phyloP scores from a whole-genome alignment of 805 yeast species.

The Hanseniaspora thailandica region DNA sequence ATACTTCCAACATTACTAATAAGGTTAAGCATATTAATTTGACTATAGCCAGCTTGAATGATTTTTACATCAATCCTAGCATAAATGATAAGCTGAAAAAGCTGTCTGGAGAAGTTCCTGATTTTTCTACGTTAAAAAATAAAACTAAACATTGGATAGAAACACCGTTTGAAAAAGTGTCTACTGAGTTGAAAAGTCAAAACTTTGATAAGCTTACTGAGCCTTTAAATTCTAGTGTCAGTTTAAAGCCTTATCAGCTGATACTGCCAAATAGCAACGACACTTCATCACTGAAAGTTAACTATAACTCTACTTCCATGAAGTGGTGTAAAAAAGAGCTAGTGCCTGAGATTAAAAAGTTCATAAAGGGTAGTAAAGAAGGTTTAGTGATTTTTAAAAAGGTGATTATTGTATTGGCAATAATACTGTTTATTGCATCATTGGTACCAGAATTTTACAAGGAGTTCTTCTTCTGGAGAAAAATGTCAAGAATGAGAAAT shows the following conservation, averaged over 20 bases:
- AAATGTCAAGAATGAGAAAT: constrained; percentile 30
- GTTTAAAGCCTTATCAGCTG: background rate
- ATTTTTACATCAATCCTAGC: constrained; percentile 53
- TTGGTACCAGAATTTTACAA: constrained; percentile 35
- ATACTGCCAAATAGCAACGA: background rate
- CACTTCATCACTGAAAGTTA: background rate
- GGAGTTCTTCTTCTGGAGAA: constrained; percentile 41
- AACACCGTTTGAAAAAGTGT: constrained; percentile 46
- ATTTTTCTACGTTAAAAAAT: constrained; percentile 52
- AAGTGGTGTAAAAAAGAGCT: constrained; percentile 32
- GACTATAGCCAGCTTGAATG: constrained; percentile 43
- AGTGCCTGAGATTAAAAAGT: constrained; percentile 29
- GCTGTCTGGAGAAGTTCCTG: constrained; percentile 46
- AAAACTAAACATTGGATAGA: constrained; percentile 44
- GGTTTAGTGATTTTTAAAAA: constrained; percentile 31
- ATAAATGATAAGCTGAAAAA: constrained; percentile 47
- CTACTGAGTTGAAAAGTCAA: constrained; percentile 29
- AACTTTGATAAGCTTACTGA: constrained; percentile 21
- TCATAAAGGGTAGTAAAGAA: constrained; percentile 28
- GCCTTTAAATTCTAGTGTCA: constrained; percentile 16
- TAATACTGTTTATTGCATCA: constrained; percentile 33
- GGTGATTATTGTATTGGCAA: constrained; percentile 32
- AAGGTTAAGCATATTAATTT: constrained; percentile 41
- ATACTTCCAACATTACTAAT: constrained; percentile 28
- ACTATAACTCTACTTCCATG: background rate